phyloP scores from a whole-genome alignment of 129 eudicot genomes.

The Centaurea solstitialis region DNA sequence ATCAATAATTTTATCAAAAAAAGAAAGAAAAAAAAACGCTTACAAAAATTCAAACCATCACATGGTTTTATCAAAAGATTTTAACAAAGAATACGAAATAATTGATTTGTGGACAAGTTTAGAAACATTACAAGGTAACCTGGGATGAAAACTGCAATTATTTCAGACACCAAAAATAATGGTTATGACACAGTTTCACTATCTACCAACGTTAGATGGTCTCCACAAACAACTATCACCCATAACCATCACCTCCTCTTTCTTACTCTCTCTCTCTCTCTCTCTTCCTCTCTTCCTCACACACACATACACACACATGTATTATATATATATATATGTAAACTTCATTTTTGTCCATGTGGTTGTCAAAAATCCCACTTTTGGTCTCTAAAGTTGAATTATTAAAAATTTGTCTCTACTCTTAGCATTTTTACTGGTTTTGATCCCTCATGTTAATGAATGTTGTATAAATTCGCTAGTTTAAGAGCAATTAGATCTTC shows the following conservation, averaged over 20 bases:
- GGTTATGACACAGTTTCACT: constrained; percentile 32
- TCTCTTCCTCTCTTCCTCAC: constrained; percentile 8
- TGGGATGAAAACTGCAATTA: constrained; percentile 13
- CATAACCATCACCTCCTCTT: constrained; percentile 6
- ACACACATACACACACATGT: constrained; percentile 4
- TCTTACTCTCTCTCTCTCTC: neutral
- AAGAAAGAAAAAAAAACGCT: neutral
- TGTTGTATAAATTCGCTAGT: too few relatives aligned
- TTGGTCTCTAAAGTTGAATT: too few relatives aligned
- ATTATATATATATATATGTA: neutral
- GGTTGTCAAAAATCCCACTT: too few relatives aligned
- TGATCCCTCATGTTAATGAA: too few relatives aligned
- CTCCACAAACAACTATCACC: constrained; percentile 30
- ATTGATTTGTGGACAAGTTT: neutral
- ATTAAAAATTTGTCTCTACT: too few relatives aligned
- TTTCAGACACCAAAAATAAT: constrained; percentile 27
- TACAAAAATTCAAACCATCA: neutral
- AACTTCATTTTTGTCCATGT: too few relatives aligned
- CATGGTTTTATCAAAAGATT: neutral
- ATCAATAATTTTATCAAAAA: too few relatives aligned
- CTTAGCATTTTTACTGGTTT: too few relatives aligned
- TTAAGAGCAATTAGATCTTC: too few relatives aligned
- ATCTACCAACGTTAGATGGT: constrained; percentile 28
- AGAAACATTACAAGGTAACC: neutral
- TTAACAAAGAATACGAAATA: neutral